Percentiles rank a stretch among this genome's conserved stretches.
Evolutionary conservation across 768 basidiomycete genomes (phyloP).

Genomic region (Macrolepiota albuminosa): DNA sequence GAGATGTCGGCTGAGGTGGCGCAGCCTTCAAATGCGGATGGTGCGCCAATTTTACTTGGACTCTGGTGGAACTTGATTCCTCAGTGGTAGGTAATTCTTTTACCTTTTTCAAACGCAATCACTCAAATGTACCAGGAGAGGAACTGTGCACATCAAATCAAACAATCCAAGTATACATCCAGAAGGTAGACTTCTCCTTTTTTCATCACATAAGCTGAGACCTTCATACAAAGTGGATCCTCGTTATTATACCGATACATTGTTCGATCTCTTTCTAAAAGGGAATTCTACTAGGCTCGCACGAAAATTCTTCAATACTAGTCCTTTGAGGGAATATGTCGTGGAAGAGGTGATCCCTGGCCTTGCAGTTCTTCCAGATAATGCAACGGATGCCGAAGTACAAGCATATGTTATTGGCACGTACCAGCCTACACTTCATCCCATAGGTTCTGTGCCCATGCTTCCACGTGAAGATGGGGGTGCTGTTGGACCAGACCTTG

Average conservation of each 20-base stretch:
- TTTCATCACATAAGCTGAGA: not conserved
- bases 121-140: not conserved
- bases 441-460: constrained; percentile 13
- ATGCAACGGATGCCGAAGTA: constrained; percentile 6
- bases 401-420: constrained; percentile 1
- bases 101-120: not conserved
- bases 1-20: not conserved
- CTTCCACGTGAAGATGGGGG: constrained; percentile 11
- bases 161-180: constrained; percentile 12
- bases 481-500: constrained; percentile 12
- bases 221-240: constrained; percentile 6
- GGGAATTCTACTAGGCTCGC: constrained; percentile 10
- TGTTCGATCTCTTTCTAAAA: constrained; percentile 7
- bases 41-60: not conserved
- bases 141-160: constrained; percentile 7
- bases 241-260: constrained; percentile 1
- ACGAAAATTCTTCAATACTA: constrained; percentile 7
- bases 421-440: constrained; percentile 7
- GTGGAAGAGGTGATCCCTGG: constrained; percentile 6
- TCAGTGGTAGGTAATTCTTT: constrained; percentile 5
- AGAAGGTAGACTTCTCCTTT: not conserved
- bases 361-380: constrained; percentile 1
- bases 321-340: constrained; percentile 1
- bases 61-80: constrained; percentile 13
- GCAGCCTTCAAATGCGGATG: not conserved